Evolutionary conservation across 768 basidiomycete genomes (phyloP), one percentile per base, ranked within the genome.

Genomic region (Macrolepiota fuliginosa): DNA sequence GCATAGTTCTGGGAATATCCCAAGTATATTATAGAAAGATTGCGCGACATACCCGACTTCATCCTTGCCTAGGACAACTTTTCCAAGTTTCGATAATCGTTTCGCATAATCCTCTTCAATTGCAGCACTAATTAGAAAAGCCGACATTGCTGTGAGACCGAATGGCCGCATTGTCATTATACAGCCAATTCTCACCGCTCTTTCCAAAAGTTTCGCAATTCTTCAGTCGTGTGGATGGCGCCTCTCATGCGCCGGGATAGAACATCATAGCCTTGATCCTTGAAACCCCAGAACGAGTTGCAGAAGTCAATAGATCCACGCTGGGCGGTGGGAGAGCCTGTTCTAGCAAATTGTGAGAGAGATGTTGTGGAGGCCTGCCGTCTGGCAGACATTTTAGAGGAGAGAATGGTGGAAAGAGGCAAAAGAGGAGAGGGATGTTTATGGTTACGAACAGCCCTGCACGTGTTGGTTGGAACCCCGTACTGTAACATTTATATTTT

Each of bases 101-200:
- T 94, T 94, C 0, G 96, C 90, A 69, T 98, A 98, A 39, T 98
- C 96, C 68, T 98, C 95, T 73, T 98, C 96, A 64, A 98, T 97
- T 32, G 80, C 65, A 7, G 94, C 89, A 70, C 96, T 97, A 52
- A 45, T 64, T 42, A 58, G 39, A 53, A 59, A 64, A 57, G 60
- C 64, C 24, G 46, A 56, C 24, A 29, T 56, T 37, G 54, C 45
- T 13, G 56, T 36, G 35, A 52, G 56, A 32, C 56, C 5, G 60
- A n/a, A 2, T 40, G 24, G 6, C 9, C 4, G 19, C n/a, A 39
- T 50, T 19, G 22, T 13, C 3, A 37, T 46, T 32, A 47, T 63
- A 45, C 56, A 19, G 29, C 42, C 7, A 45, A 37, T 5, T 76
- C 87, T 62, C 64, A 96, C 96, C 96, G 82, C 74, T 98, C 96